A percentile compares a stretch with the other conserved stretches of the same genome.
These are phyloP conservation scores for Penicillium italicum DNA, from an alignment of 2,329 filamentous ascomycete species.

Conservation along the genomic window DNA sequence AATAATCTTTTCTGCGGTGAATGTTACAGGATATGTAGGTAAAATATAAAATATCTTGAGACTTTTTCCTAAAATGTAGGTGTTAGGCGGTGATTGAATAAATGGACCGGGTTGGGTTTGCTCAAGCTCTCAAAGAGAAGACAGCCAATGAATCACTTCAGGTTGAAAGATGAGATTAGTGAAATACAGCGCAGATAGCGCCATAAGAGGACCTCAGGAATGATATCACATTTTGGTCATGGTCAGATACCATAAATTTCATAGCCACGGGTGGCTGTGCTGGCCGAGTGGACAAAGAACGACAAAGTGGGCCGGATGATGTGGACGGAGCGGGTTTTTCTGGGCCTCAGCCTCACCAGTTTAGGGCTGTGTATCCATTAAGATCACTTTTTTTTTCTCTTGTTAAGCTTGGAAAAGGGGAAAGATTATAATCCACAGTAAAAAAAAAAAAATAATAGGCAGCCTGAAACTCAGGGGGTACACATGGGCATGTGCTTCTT, in stretches of 20 bases:
- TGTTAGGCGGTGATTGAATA: not conserved
- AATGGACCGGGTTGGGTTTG: not conserved
- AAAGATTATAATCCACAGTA: not conserved
- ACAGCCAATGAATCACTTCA: too few species aligned
- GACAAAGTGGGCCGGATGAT: conserved; percentile 2
- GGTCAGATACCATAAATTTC: not conserved
- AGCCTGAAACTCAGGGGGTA: conserved; percentile 12
- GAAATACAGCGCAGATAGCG: not conserved
- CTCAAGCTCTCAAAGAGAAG: not conserved
- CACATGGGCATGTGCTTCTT: not conserved
- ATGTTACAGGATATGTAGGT: not conserved
- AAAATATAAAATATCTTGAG: too few species aligned
- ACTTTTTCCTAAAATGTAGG: not conserved
- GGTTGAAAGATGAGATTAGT: too few species aligned
- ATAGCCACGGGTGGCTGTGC: conserved; percentile 7
- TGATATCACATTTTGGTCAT: not conserved
- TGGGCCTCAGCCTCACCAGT: conserved; percentile 3
- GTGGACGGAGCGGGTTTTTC: not conserved
- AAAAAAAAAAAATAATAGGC: not conserved
- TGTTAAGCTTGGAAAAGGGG: not conserved
- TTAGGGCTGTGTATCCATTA: conserved; percentile 1
- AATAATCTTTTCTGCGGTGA: not conserved
- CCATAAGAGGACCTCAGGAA: not conserved
- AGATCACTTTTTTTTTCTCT: not conserved
- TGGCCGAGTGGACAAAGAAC: not conserved